Evolutionary conservation across 495 filamentous ascomycete species (phyloP), one percentile per base, ranked within the genome.

Genomic region (Rostrohypoxylon terebratum): DNA sequence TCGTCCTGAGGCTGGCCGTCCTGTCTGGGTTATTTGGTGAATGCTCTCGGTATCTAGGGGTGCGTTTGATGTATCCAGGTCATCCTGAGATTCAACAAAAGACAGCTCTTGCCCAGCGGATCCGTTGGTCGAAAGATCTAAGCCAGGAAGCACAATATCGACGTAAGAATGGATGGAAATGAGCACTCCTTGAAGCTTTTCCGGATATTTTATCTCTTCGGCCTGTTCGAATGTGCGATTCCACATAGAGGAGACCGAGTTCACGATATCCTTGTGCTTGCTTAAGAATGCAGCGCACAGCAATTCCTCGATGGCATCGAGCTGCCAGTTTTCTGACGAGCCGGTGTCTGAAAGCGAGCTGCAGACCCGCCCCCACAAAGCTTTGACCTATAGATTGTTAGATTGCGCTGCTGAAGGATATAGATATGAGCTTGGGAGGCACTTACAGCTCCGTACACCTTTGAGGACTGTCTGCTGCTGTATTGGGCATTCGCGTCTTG

Each of bases 71-170:
- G 72, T 54, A 48, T 78, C 79, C 20, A 73, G 60, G 8, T 83
- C 78, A 48, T 88, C 86, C 64, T 88, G 83, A 0, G 87, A 87
- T 54, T 90, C 87, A 4, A 84, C 71, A 60, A 88, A 89, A 3
- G 73, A 51, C 0, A 73, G 75, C n/a, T 74, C 74, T 36, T 77
- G 77, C 0, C 63, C 77, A 47, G 66, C 74, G 50, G 72, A 72
- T 40, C 74, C 76, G 31, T 66, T 63, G 28, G 74, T 78, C 0
- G 78, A 77, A 28, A 76, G 31, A 8, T 83, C 81, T 25, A 84
- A 51, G 1, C 81, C 83, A 0, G 82, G 82, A 20, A 84, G 60
- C 8, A 79, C 66, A 31, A 84, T 74, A 21, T 85, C 83, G 20
- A 78, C 79, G 23, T 81, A 80, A 5, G 80, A 67, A 13, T 81